phyloP scores from a whole-genome alignment of 1,284 basidiomycete species.

The Mrakiaceae sp. region DNA sequence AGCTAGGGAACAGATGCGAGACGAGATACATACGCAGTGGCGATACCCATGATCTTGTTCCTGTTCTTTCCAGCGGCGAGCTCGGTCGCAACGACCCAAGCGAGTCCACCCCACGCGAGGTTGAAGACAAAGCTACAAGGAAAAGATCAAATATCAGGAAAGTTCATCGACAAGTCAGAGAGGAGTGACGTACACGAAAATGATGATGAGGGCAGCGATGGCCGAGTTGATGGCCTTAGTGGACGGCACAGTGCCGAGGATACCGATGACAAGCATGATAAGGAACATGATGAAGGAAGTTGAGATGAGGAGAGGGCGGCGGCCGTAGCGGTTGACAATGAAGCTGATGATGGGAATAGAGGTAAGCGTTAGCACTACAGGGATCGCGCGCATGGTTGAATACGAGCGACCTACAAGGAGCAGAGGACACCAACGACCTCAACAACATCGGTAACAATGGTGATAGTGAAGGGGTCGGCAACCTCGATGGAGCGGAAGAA shows the following conservation, averaged over 20 bases:
- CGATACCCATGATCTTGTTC: conserved; percentile 38
- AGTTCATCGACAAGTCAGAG: conserved; percentile 4
- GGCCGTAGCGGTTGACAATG: conserved; percentile 38
- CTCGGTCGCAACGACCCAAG: conserved; percentile 30
- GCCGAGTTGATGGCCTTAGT: conserved; percentile 25
- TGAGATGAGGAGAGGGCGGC: conserved; percentile 35
- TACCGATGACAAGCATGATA: conserved; percentile 34
- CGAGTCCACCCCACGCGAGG: conserved; percentile 38
- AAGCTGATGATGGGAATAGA: conserved; percentile 31
- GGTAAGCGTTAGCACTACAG: too few species aligned
- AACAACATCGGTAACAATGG: conserved; percentile 31
- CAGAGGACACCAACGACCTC: conserved; percentile 35
- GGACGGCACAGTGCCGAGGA: conserved; percentile 28
- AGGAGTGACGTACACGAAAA: conserved; percentile 26
- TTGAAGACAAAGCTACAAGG: conserved; percentile 34
- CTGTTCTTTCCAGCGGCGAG: conserved; percentile 35
- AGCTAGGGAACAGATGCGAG: too few species aligned
- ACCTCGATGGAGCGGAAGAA: conserved; percentile 33
- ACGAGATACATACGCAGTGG: conserved; percentile 13
- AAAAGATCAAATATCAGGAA: background rate
- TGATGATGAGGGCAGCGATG: conserved; percentile 38
- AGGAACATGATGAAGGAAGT: conserved; percentile 36
- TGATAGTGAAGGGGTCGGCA: conserved; percentile 36
- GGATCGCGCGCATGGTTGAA: too few species aligned
- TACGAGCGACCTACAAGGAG: conserved; percentile 1